Evolutionary conservation across 2,329 filamentous ascomycete genomes (phyloP), one percentile per base, ranked within the genome.

Genomic region (Macrophomina tecta): DNA sequence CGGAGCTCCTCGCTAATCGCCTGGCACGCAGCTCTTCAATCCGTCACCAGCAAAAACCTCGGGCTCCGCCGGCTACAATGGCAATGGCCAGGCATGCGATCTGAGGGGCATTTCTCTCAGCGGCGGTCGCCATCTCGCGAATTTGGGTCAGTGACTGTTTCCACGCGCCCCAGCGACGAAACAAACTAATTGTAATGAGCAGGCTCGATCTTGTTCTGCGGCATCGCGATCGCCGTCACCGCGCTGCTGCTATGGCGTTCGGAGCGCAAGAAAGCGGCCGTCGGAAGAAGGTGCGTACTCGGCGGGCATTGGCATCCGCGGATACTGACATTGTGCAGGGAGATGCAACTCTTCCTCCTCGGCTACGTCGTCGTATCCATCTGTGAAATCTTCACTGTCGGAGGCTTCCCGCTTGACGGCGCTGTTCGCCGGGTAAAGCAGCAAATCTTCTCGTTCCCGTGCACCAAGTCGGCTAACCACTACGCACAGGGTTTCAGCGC

Each of bases 311-410:
- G 49, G 23, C 45, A 53, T 65, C 14, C 38, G n/a, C 62, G 30
- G n/a, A 67, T 66, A 70, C 73, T 76, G 36, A 76, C 74, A 72
- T 12, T 66, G 69, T 51, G 65, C 75, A 97, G 95, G 79, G 95
- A 99, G 80, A 98, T 99, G 87, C 95, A 99, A 84, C 75, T 97
- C 40, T 98, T 99, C 81, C 87, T 99, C 61, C 69, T 92, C 49
- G 90, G 91, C 61, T 99, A 93, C 78, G 90, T 97, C 67, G 80
- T 98, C 67, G 89, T 98, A 69, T 89, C 91, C 73, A 91, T 99
- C 74, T 97, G 94, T 81, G 95, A 98, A 79, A 97, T 99, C 74
- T 97, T 99, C 81, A 94, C 93, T 0, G 89, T 98, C 42, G 95
- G 95, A 72, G 91, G 90, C 36, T 94, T 99, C 73, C 93, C 94